Evolutionary conservation across 2,329 filamentous ascomycete genomes (phyloP), one percentile per base, ranked within the genome.

Genomic region (Hypoxylon sp.): DNA sequence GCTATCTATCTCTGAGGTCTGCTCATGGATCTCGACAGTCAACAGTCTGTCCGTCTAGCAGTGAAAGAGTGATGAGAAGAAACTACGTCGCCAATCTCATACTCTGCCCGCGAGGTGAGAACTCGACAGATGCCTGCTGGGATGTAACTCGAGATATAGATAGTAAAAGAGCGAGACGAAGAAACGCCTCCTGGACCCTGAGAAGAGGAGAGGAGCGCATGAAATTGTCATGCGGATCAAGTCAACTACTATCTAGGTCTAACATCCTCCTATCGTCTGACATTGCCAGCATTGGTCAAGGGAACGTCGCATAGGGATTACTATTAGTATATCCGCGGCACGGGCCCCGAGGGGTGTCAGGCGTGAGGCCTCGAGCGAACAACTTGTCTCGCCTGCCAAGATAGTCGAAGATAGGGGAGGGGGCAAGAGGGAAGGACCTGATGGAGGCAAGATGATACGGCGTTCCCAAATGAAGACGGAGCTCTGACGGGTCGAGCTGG

Each of bases 401-500:
- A n/a, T n/a, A n/a, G n/a, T n/a, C n/a, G n/a, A 13, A 58, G 55
- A 58, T 58, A 55, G 41, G 51, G 18, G 56, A 45, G 11, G 27
- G 27, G 27, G 13, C 9, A 4, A n/a, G n/a, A n/a, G n/a, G n/a
- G n/a, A n/a, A n/a, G n/a, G n/a, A n/a, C n/a, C 23, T 5, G 7
- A 33, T 29, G 10, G 33, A 15, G n/a, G n/a, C n/a, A n/a, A n/a
- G 11, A 55, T 40, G 47, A 33, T 33, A 55, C 38, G 29, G 3
- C n/a, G n/a, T n/a, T 27, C 37, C 27, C 48, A 56, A 52, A 60
- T 60, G 41, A 60, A 42, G 38, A 52, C n/a, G n/a, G n/a, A n/a
- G n/a, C n/a, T n/a, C n/a, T n/a, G n/a, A n/a, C 47, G 42, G 42
- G 26, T 53, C 24, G 8, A 60, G 60, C 42, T 54, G 52, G 56